Conservation (phyloP, 495 filamentous ascomycete genomes). For the Tuber microsphaerosporum region DNA sequence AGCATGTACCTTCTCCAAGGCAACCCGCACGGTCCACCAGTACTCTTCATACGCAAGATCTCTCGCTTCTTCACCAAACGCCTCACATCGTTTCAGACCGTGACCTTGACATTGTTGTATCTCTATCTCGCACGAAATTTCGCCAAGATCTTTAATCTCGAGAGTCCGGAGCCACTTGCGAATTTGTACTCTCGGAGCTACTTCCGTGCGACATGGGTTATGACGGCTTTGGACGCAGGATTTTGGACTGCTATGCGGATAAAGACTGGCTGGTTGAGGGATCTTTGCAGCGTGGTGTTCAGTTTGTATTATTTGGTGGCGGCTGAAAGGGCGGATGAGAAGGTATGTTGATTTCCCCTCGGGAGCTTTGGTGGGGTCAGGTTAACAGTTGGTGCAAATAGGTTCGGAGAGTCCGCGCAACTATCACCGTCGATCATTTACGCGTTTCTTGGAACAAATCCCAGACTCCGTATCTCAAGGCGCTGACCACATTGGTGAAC, state of each 20-base stretch:
- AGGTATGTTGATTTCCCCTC: conserved; percentile 48
- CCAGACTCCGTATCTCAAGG: conserved; percentile 70
- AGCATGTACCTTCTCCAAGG: conserved; percentile 72
- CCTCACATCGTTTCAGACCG: conserved; percentile 80
- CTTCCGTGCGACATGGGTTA: conserved; percentile 95
- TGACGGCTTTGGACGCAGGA: conserved; percentile 87
- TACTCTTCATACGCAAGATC: conserved; percentile 55
- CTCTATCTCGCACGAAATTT: conserved; percentile 90
- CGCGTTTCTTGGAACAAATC: conserved; percentile 93
- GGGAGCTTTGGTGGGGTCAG: background rate
- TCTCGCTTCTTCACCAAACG: conserved; percentile 61
- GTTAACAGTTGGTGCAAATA: conserved; percentile 8
- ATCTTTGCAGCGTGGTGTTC: conserved; percentile 74
- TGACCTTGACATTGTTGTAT: conserved; percentile 80
- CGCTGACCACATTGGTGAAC: conserved; percentile 61
- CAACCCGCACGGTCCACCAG: conserved; percentile 77
- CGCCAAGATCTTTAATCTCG: conserved; percentile 80
- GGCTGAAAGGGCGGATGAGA: conserved; percentile 91
- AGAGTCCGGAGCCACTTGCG: conserved; percentile 84
- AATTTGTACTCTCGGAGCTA: conserved; percentile 93
- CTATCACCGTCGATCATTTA: conserved; percentile 82
- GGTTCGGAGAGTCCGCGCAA: conserved; percentile 70
- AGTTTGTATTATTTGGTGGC: conserved; percentile 83
- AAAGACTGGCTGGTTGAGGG: conserved; percentile 68
- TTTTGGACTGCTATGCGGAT: conserved; percentile 99